Evolutionary conservation across 306 rosid genomes (phyloP).

Genomic region (Purshia tridentata): DNA sequence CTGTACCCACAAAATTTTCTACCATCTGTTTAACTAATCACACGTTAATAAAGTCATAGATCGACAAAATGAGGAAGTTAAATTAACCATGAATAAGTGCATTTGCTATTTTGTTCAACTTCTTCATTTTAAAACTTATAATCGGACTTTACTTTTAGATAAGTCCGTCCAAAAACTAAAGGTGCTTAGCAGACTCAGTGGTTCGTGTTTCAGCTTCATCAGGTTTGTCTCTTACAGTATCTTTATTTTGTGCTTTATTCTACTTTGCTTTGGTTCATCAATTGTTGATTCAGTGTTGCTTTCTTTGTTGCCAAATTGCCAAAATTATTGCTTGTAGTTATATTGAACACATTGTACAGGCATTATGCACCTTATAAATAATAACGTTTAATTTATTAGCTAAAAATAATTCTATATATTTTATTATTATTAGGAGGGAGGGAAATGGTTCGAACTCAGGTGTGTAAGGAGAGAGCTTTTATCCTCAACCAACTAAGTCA

Average conservation of each 20-base stretch:
- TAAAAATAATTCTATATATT: too few relatives aligned
- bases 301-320: neutral
- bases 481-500: too few relatives aligned
- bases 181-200: neutral
- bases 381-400: too few relatives aligned
- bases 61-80: neutral
- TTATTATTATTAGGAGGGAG: too few relatives aligned
- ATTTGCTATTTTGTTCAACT: too few relatives aligned
- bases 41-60: neutral
- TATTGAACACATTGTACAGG: neutral
- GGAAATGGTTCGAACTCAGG: too few relatives aligned
- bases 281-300: neutral
- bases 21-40: neutral
- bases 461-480: too few relatives aligned
- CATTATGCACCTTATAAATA: too few relatives aligned
- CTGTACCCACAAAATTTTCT: neutral
- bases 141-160: neutral
- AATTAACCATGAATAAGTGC: too few relatives aligned
- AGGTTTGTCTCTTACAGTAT: conserved; percentile 7
- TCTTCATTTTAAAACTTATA: too few relatives aligned
- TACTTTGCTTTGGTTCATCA: neutral
- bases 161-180: neutral
- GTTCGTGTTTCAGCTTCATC: neutral
- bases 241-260: neutral
- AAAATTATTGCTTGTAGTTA: neutral